phyloP scores from a whole-genome alignment of 805 yeast genomes.

The Saturnispora zaruensis region DNA sequence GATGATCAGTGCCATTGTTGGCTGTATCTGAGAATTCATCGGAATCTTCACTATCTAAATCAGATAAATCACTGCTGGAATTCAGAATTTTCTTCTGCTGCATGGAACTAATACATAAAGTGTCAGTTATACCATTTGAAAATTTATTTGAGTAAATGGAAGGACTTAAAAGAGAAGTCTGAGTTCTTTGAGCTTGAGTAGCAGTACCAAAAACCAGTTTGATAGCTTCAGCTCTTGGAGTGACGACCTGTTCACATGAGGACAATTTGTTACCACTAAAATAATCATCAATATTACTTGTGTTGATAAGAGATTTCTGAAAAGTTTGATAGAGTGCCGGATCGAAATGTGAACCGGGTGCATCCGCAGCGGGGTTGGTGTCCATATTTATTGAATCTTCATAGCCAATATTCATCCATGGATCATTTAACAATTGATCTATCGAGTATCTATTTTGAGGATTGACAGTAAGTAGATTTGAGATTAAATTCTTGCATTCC shows the following conservation, averaged over 20 bases:
- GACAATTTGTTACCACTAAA: slow-evolving; percentile 12
- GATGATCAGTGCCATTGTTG: slow-evolving; percentile 9
- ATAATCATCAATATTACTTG: slow-evolving; percentile 18
- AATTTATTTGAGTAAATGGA: not conserved
- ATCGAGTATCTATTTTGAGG: slow-evolving; percentile 61
- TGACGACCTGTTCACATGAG: slow-evolving; percentile 14
- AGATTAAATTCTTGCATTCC: slow-evolving; percentile 63
- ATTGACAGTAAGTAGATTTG: slow-evolving; percentile 58
- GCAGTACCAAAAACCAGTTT: slow-evolving; percentile 31
- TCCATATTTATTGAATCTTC: slow-evolving; percentile 13
- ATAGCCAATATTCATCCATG: slow-evolving; percentile 45
- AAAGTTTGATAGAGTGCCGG: slow-evolving; percentile 21
- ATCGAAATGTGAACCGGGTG: slow-evolving; percentile 26
- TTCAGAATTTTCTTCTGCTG: slow-evolving; percentile 1
- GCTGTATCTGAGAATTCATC: slow-evolving; percentile 4
- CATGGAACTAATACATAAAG: slow-evolving; percentile 12
- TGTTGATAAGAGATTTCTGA: slow-evolving; percentile 21
- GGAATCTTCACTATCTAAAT: slow-evolving; percentile 19
- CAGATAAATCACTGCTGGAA: slow-evolving; percentile 12
- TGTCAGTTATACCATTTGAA: slow-evolving; percentile 10
- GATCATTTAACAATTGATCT: slow-evolving; percentile 58
- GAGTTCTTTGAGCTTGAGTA: slow-evolving; percentile 23
- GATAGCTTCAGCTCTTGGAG: slow-evolving; percentile 34
- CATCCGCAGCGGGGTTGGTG: slow-evolving; percentile 23
- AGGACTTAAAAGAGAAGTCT: slow-evolving; percentile 1